Evolutionary conservation across 2,329 filamentous ascomycete species (phyloP), one percentile per base, ranked within the genome.

Genomic region (Verticillium nubilum): DNA sequence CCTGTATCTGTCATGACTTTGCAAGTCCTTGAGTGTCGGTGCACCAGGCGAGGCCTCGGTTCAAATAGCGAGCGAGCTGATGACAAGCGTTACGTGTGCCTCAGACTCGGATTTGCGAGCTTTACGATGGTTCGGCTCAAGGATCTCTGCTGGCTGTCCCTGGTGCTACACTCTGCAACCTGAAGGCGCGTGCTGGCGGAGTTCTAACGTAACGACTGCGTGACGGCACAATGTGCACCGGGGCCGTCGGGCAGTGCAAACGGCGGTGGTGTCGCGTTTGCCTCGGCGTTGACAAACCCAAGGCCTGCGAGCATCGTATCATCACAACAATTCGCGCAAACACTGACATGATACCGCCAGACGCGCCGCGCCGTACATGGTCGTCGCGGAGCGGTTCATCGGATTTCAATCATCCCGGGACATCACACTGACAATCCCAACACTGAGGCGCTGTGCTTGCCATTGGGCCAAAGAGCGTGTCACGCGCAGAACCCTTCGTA

Each of bases 291-390:
- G 42, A 23, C 42, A 19, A 50, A 10, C 42, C 31, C 54, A 13
- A 56, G 27, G 29, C 31, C 15, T 56, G 35, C 54, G 33, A 19
- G 23, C 25, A 47, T 50, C 54, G 54, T 47, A 47, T 47, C 54
- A 56, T 56, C 17, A 12, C 54, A 35, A 37, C 54, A 56, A 56
- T 56, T 56, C 54, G 54, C 54, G 54, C 54, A 56, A 25, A 27
- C 9, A 31, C 9, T 17, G 12, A 27, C 3, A 35, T 6, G 10
- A 31, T 28, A 26, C 33, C 35, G 54, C 54, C 33, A 17, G 25
- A 26, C n/a, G 54, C 54, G 54, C 54, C n/a, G 54, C 54, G 54
- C 54, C 31, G 25, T 25, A 33, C 13, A 28, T 19, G n/a, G 26
- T 9, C 25, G 27, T 9, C 26, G 54, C 29, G 31, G 31, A 56